Base-by-base conservation (phyloP, 2,329 filamentous ascomycete genomes). In the Colletotrichum sp. region DNA sequence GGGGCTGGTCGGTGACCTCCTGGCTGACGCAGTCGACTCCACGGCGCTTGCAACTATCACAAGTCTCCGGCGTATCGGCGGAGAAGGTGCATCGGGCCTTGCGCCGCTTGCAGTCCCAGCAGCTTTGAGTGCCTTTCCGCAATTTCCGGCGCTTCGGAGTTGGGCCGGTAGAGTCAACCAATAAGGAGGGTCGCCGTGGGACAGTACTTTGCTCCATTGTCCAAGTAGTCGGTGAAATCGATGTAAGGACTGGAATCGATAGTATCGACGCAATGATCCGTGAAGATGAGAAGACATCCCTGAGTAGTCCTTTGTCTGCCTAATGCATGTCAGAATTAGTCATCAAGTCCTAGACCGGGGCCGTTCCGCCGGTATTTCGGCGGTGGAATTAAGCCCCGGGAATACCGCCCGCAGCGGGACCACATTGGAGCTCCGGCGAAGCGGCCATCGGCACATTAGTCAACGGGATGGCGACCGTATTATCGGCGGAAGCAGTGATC, bases 11-110 rank as follows among this genome's bases (percentile, higher is more conserved):
- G 3, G 69, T 49, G 9, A 26, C 16, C 21, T 73, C 73, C 76
- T 91, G 90, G 71, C 87, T 85, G 62, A 90, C 79, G 71, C 89
- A 90, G 34, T 78, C 78, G 0, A 83, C 83, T 1, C 85, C 83
- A 1, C 90, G 86, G 9, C 86, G 81, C 28, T 83, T 81, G 76
- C 90, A 92, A 4, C 65, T 63, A n/a, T 69, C 75, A 16, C 75
- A 76, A 9, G 63, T 15, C 3, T 60, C 9, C 18, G 63, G 34
- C 1, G 44, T 70, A n/a, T 34, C 4, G 28, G 66, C 10, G 13
- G 71, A 59, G 32, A 66, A 75, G 10, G 67, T 71, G 15, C 75
- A 76, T 6, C 71, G 65, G 7, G 62, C 55, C 36, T 76, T 76
- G 18, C 75, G 75, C 16, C 75, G 65, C 66, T 75, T 76, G 32